These are phyloP conservation scores for Trichoderma sp. DNA, from an alignment of 2,329 filamentous ascomycete genomes.

Conservation along the genomic window DNA sequence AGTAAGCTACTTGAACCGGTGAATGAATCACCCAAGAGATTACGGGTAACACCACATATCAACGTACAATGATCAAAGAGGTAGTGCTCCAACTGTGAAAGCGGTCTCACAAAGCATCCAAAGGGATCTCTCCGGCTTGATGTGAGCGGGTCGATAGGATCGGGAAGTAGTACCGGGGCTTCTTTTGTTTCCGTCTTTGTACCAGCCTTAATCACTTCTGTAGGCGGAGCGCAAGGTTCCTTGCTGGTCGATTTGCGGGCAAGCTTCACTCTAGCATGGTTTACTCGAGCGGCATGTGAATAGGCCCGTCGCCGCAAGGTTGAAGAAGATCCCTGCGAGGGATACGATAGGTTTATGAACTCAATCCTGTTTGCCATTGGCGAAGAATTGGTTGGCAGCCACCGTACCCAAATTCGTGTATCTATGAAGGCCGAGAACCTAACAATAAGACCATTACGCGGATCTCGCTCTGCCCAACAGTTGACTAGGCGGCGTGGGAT, in stretches of 20 bases:
- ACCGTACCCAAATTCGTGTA: background rate
- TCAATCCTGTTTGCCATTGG: constrained; percentile 5
- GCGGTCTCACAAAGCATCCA: background rate
- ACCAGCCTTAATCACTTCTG: background rate
- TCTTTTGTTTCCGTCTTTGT: background rate
- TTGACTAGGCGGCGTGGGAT: background rate
- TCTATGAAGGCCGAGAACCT: background rate
- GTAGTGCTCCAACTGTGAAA: constrained; percentile 9
- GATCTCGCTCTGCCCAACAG: background rate
- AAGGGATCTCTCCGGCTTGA: background rate
- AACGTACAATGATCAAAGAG: constrained; percentile 12
- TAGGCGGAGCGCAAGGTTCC: background rate
- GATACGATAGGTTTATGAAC: constrained; percentile 4
- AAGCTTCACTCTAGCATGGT: constrained; percentile 9
- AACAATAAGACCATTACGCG: background rate
- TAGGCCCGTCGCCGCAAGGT: constrained; percentile 2
- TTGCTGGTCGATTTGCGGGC: background rate
- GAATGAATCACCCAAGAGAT: background rate
- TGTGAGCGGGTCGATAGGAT: background rate
- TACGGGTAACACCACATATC: too few relatives aligned
- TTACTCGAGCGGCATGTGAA: constrained; percentile 7
- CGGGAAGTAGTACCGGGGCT: background rate
- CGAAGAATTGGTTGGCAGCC: background rate
- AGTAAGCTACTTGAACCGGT: background rate
- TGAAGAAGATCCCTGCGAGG: background rate